A percentile compares a stretch with the other conserved stretches of the same genome.
Evolutionary conservation across 768 basidiomycete species (phyloP).

Genomic region (Xerocomellus chrysenteron): DNA sequence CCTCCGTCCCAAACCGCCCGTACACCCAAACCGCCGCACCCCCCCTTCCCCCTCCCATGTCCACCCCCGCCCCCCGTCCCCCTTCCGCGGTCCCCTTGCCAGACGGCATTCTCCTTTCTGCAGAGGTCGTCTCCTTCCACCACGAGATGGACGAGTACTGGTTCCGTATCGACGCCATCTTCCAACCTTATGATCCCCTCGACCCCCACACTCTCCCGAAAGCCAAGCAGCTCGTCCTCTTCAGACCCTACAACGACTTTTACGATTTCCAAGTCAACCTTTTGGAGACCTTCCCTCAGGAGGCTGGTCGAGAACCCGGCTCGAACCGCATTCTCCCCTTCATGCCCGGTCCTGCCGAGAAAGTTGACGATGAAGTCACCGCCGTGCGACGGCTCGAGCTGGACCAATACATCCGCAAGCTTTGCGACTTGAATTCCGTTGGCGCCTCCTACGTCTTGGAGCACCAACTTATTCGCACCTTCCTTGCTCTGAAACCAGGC

Average conservation of each 20-base stretch:
- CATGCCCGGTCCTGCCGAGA: conserved; percentile 92
- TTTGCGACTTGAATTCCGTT: conserved; percentile 67
- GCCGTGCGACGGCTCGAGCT: conserved; percentile 78
- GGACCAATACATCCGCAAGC: conserved; percentile 80
- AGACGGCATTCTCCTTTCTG: conserved; percentile 81
- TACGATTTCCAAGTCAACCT: conserved; percentile 95
- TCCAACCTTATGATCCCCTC: conserved; percentile 73
- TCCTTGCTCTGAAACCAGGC: conserved; percentile 82
- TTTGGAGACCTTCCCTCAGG: conserved; percentile 82
- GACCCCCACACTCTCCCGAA: conserved; percentile 58
- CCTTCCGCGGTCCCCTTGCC: conserved; percentile 55
- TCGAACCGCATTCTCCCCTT: conserved; percentile 82
- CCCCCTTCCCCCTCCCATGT: conserved; percentile 13
- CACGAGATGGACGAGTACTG: conserved; percentile 95
- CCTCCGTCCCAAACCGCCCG: conserved; percentile 46
- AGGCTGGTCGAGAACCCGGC: conserved; percentile 77
- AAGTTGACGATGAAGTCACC: conserved; percentile 83
- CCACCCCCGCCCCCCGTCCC: conserved; percentile 29
- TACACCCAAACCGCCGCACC: conserved; percentile 27
- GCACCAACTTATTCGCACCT: conserved; percentile 74
- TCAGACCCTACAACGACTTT: conserved; percentile 96
- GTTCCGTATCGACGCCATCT: conserved; percentile 92
- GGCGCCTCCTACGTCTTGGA: conserved; percentile 81
- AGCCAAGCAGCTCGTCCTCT: conserved; percentile 80
- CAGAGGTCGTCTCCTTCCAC: conserved; percentile 95